Base-by-base conservation (phyloP, 2,329 filamentous ascomycete genomes). In the Sporothrix humicola region DNA sequence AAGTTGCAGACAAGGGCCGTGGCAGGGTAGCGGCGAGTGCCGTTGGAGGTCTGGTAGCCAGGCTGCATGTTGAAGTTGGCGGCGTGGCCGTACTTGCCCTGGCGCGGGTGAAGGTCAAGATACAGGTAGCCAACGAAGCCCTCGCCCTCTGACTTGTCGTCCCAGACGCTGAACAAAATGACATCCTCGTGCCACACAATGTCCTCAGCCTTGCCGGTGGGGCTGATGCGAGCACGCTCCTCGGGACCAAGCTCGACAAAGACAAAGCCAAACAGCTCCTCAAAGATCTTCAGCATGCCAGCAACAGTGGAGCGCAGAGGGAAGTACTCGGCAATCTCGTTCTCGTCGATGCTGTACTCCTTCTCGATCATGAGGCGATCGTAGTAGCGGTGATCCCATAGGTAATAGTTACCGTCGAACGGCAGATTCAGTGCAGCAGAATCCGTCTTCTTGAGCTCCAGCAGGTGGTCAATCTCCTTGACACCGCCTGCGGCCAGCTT, bases 1-100 rank as follows among this genome's bases (percentile, higher is more conserved):
- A 95, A 95, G 83, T 95, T 95, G 87, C 93, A 95, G 12, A 95
- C 92, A 12, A 95, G 85, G 1, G 93, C 92, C 0, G 93, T 95
- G 0, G 91, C 91, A 6, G 93, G 92, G 80, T 94, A 95, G 73
- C 90, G 87, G 72, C 92, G 87, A 50, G 88, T 90, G 75, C 92
- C 92, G 74, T 94, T 89, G 71, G 88, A 84, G 73, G 87, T 84
- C 73, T 90, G 83, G 82, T 88, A 94, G 31, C 92, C 92, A 0
- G 92, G 92, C 81, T 93, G 90, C 1, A 96, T 82, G 81, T 91
- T 93, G 84, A 96, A 95, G 84, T 95, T 95, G 78, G 93, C 93
- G 6, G 93, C 93, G 79, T 95, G 93, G 17, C 92, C 91, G 80
- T 95, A 95, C 81, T 96, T 96, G 81, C 93, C 93, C 77, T 90